These are phyloP conservation scores for Bryum argenteum DNA, from an alignment of 225 moss, liverwort and hornwort genomes.

Conservation along the genomic window DNA sequence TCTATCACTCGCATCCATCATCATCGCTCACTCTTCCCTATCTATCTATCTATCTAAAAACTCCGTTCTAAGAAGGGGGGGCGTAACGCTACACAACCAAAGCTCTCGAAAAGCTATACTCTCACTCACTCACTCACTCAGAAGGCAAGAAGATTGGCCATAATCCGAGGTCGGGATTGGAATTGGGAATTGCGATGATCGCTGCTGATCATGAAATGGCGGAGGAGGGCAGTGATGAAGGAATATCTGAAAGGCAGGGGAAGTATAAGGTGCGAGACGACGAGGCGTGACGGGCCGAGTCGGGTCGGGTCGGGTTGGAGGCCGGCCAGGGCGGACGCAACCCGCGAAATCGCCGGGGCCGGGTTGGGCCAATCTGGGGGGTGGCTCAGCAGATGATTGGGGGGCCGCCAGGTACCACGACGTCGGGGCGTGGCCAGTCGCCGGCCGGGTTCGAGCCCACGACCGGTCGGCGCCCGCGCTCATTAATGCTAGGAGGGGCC, in stretches of 20 bases:
- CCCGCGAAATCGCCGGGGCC: constrained; percentile 42
- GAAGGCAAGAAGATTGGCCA: constrained; percentile 28
- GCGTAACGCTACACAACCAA: too few relatives aligned
- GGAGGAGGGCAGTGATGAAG: constrained; percentile 18
- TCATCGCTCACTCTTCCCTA: constrained; percentile 50
- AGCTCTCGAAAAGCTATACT: too few relatives aligned
- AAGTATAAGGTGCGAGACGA: constrained; percentile 36
- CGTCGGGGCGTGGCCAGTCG: constrained; percentile 15
- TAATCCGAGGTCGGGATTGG: background rate
- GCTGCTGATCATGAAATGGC: constrained; percentile 28
- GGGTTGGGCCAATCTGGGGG: constrained; percentile 51
- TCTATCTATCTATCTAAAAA: too few relatives aligned
- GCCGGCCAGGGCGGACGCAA: constrained; percentile 26
- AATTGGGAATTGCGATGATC: constrained; percentile 29
- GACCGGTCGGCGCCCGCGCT: constrained; percentile 10
- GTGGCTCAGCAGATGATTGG: constrained; percentile 46
- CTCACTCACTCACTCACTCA: background rate
- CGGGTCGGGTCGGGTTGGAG: background rate
- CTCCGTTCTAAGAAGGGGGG: too few relatives aligned
- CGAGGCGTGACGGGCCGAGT: background rate
- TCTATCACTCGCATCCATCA: constrained; percentile 72
- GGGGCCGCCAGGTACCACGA: constrained; percentile 40
- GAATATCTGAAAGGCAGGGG: constrained; percentile 34
- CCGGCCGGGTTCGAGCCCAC: background rate
- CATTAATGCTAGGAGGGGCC: constrained; percentile 10